Conservation (phyloP, 2,329 filamentous ascomycete species). For the Emergomyces pasteurianus region DNA sequence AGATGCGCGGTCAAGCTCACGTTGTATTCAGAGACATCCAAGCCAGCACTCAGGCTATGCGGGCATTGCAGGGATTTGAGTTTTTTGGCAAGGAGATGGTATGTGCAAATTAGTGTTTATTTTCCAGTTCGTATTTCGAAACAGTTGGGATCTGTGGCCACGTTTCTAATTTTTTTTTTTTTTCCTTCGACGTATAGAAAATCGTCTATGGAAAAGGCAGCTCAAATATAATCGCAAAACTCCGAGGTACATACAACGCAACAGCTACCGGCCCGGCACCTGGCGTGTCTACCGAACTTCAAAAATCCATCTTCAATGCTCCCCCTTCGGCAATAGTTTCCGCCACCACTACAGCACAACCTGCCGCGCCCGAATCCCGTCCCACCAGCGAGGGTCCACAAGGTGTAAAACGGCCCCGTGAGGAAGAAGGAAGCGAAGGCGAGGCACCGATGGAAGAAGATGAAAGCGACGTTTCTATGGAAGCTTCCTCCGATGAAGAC, state of each 20-base stretch:
- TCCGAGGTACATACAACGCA: constrained; percentile 79
- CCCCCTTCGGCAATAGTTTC: constrained; percentile 32
- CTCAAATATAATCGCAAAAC: constrained; percentile 76
- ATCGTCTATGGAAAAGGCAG: constrained; percentile 85
- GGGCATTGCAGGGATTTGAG: constrained; percentile 70
- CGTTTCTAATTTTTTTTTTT: neutral
- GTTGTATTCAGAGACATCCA: constrained; percentile 82
- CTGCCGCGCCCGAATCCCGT: constrained; percentile 35
- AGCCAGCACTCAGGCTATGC: constrained; percentile 87
- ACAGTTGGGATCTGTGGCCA: neutral
- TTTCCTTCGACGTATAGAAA: constrained; percentile 44
- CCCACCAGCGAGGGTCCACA: constrained; percentile 44
- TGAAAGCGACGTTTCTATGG: constrained; percentile 57
- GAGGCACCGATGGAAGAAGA: constrained; percentile 52
- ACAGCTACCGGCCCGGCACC: constrained; percentile 40
- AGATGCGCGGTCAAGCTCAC: constrained; percentile 95
- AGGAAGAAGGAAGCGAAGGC: constrained; percentile 47
- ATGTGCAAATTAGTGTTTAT: constrained; percentile 24
- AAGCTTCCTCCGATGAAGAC: constrained; percentile 64
- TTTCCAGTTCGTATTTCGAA: neutral
- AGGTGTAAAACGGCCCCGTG: constrained; percentile 57
- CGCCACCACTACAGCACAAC: constrained; percentile 37
- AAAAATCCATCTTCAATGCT: constrained; percentile 70
- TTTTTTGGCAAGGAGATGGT: constrained; percentile 83
- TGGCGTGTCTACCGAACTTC: constrained; percentile 58